Evolutionary conservation across 2,329 filamentous ascomycete species (phyloP).

Genomic region (Tricladium varicosporioides): DNA sequence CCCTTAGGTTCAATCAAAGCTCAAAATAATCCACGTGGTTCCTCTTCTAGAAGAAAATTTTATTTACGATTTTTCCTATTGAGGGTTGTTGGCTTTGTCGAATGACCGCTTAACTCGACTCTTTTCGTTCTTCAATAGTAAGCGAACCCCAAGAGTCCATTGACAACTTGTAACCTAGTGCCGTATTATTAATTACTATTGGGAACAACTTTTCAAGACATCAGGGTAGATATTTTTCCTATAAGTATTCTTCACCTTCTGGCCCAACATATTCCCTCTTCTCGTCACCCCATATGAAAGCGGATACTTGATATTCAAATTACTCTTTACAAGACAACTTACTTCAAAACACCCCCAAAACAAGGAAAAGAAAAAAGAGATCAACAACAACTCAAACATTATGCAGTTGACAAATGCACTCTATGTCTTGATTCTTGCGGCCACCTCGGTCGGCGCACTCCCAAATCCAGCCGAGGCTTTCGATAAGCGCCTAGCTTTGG

Average conservation of each 20-base stretch:
- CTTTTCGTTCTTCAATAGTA: slow-evolving; percentile 24
- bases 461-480: slow-evolving; percentile 16
- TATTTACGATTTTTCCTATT: background rate
- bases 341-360: slow-evolving; percentile 14
- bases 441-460: slow-evolving; percentile 35
- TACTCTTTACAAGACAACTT: slow-evolving; percentile 4
- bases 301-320: background rate
- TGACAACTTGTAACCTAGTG: background rate
- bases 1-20: no score
- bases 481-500: background rate
- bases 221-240: background rate
- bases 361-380: slow-evolving; percentile 16
- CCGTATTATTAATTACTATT: slow-evolving; percentile 3
- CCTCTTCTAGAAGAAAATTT: background rate
- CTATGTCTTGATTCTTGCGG: slow-evolving; percentile 40
- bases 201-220: slow-evolving; percentile 7
- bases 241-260: background rate
- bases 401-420: slow-evolving; percentile 49
- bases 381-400: slow-evolving; percentile 1
- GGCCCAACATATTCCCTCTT: background rate
- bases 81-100: slow-evolving; percentile 8
- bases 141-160: slow-evolving; percentile 6
- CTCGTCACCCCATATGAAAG: slow-evolving; percentile 9
- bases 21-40: background rate
- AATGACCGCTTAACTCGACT: slow-evolving; percentile 5